Evolutionary conservation across 2,329 filamentous ascomycete genomes (phyloP).

Genomic region (Grosmannia huntii): DNA sequence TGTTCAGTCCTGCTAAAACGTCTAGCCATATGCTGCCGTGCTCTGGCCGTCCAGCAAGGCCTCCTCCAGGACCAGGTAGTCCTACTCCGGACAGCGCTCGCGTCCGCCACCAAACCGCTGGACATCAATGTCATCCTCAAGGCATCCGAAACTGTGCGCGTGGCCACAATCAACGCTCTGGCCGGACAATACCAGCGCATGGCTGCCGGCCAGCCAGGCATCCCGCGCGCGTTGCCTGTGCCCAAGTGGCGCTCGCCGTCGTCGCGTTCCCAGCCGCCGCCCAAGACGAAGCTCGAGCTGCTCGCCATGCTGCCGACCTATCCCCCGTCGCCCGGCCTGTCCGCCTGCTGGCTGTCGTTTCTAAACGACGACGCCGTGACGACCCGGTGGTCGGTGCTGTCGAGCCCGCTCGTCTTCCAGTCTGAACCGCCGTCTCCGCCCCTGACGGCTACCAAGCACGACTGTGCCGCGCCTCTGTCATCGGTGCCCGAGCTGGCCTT

Average conservation of each 20-base stretch:
- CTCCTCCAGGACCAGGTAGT: conserved; percentile 18
- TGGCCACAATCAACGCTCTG: conserved; percentile 20
- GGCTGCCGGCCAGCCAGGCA: conserved; percentile 15
- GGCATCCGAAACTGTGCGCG: conserved; percentile 22
- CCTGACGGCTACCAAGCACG: conserved; percentile 7
- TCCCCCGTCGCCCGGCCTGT: conserved; percentile 5
- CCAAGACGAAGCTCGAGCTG: not conserved
- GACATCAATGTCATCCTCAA: conserved; percentile 21
- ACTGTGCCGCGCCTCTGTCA: not conserved
- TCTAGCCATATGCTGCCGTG: conserved; percentile 16
- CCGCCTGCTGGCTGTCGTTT: conserved; percentile 8
- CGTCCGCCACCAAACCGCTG: conserved; percentile 14
- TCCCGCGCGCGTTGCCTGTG: conserved; percentile 19
- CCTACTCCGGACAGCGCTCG: conserved; percentile 14
- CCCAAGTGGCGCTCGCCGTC: conserved; percentile 4
- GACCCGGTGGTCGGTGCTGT: conserved; percentile 15
- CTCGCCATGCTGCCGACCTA: not conserved
- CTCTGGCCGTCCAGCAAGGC: conserved; percentile 17
- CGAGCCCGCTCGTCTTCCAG: conserved; percentile 15
- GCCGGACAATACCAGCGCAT: conserved; percentile 23
- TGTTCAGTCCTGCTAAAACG: not conserved
- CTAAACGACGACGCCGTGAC: conserved; percentile 15
- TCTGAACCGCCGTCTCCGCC: conserved; percentile 16
- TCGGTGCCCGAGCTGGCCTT: not conserved
- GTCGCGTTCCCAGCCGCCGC: not conserved